Base-by-base conservation (phyloP, 768 basidiomycete species). In the Botryobasidium botryosum region DNA sequence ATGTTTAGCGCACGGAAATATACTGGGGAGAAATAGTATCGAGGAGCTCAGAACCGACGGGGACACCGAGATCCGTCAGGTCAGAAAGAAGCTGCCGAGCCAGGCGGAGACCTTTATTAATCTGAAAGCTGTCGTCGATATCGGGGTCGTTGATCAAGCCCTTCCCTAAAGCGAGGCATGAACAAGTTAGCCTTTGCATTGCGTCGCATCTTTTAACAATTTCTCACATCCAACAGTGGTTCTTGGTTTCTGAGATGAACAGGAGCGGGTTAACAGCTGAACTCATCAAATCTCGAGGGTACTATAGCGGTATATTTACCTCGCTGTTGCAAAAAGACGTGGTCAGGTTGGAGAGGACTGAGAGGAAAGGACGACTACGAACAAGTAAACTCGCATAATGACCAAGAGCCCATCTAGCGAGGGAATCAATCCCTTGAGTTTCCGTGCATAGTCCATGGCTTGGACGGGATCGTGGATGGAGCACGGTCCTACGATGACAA, bases 341-440 rank as follows among this genome's bases (percentile, higher is more conserved):
- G 17, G 24, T 18, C 23, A 25, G 27, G 12, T 8, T 31, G 17
- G 6, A 42, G 17, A 25, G 7, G 24, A 12, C 4, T 27, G 5
- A 24, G 12, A 27, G n/a, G n/a, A 18, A 50, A 33, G 21, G 10
- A 15, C 29, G 21, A 39, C 15, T 8, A 74, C 87, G 60, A 56
- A 91, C 87, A 85, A 96, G 71, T 97, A 97, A 45, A 86, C 79
- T 33, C 94, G 74, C 94, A 99, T 99, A 61, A 97, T 64, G 57
- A 99, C 81, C 55, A 83, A 68, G 40, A 99, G 68, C 54, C 90
- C 63, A 2, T 61, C 60, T 55, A 83, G 43, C 17, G 67, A 61
- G 15, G 70, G 65, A 35, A 79, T 69, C 63, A 77, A 80, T 3
- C 63, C 66, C 57, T 71, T 81, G 57, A 84, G 71, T 37, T 75